Conservation (phyloP, 768 basidiomycete genomes). For the Rhizopogon salebrosus region DNA sequence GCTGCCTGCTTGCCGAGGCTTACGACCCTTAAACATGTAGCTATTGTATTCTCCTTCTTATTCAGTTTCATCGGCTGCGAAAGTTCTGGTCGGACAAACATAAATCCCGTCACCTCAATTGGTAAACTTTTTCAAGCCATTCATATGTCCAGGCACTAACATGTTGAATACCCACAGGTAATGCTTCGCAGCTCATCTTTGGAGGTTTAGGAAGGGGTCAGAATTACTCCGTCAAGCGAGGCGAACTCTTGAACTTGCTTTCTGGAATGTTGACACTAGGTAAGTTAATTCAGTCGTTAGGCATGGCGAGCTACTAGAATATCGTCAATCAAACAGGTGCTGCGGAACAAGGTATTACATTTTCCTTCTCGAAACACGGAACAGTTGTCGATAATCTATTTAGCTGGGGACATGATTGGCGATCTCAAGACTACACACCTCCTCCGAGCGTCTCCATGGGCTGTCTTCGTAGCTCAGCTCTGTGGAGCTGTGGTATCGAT, state of each 20-base stretch:
- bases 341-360: slow-evolving; percentile 2
- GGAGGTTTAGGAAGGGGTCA: slow-evolving; percentile 52
- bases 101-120: slow-evolving; percentile 56
- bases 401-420: slow-evolving; percentile 54
- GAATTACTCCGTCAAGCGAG: slow-evolving; percentile 9
- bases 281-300: not conserved
- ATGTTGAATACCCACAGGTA: slow-evolving; percentile 7
- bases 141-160: not conserved
- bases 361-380: not conserved
- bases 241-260: slow-evolving; percentile 4
- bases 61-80: slow-evolving; percentile 66
- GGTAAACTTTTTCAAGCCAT: slow-evolving; percentile 9
- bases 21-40: not conserved
- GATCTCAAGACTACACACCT: slow-evolving; percentile 63
- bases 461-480: slow-evolving; percentile 58
- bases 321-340: slow-evolving; percentile 1
- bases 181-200: slow-evolving; percentile 55
- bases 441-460: slow-evolving; percentile 52
- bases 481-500: slow-evolving; percentile 51
- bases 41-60: slow-evolving; percentile 54
- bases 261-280: slow-evolving; percentile 6
- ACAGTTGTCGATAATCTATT: not conserved
- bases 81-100: slow-evolving; percentile 49
- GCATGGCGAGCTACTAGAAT: not conserved
- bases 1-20: not conserved